These are phyloP conservation scores for Alternaria rosae DNA, from an alignment of 2,329 filamentous ascomycete species.

Conservation along the genomic window DNA sequence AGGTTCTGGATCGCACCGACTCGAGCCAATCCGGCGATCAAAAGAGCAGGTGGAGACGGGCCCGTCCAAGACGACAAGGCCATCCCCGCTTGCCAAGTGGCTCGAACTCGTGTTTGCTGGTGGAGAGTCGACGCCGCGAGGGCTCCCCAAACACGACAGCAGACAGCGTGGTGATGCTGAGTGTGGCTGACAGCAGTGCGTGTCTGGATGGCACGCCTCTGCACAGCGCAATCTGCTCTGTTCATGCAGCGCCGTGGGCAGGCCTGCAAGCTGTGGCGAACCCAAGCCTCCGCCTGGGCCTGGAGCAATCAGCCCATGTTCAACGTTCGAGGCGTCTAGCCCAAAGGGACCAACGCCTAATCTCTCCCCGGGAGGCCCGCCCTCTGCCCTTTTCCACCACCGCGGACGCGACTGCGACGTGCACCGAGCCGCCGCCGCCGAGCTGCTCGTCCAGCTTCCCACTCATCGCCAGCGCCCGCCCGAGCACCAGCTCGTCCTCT, in stretches of 20 bases:
- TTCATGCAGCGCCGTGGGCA: not conserved
- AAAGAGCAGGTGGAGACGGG: not conserved
- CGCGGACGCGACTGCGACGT: slow-evolving; percentile 19
- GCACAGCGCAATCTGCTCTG: not conserved
- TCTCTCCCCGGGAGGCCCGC: slow-evolving; percentile 21
- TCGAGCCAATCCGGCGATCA: slow-evolving; percentile 1
- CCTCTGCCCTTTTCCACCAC: slow-evolving; percentile 15
- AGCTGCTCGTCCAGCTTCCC: slow-evolving; percentile 7
- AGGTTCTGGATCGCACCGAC: slow-evolving; percentile 6
- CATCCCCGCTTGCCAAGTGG: slow-evolving; percentile 14
- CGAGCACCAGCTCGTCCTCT: slow-evolving; percentile 34
- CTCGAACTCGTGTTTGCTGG: slow-evolving; percentile 1
- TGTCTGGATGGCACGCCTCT: not conserved
- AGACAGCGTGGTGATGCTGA: not conserved
- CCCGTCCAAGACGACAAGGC: slow-evolving; percentile 6
- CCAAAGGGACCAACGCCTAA: slow-evolving; percentile 20
- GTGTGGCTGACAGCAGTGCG: not conserved
- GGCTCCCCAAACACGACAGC: not conserved
- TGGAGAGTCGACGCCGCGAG: not conserved
- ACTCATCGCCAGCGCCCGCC: slow-evolving; percentile 4
- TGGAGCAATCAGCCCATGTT: slow-evolving; percentile 12
- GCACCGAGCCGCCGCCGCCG: slow-evolving; percentile 11
- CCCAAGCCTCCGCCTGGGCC: not conserved
- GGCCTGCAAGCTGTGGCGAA: slow-evolving; percentile 2
- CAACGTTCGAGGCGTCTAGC: slow-evolving; percentile 15